phyloP scores from a whole-genome alignment of 1,139 yeast species.

The Debaryomycetaceae sp. region DNA sequence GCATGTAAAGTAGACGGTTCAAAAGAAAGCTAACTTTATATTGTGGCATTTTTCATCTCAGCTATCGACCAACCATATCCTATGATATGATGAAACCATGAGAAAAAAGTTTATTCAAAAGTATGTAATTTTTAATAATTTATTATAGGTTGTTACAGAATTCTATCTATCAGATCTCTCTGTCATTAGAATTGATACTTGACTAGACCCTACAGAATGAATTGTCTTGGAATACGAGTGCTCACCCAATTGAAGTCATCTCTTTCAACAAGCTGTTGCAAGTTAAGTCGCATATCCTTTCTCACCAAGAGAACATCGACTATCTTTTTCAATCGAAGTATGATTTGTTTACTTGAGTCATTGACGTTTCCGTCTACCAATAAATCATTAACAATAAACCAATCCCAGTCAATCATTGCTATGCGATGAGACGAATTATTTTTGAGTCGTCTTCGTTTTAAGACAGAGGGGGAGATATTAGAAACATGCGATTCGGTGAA shows the following conservation, averaged over 20 bases:
- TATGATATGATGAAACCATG: too few species aligned
- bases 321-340: conserved; percentile 24
- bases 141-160: too few species aligned
- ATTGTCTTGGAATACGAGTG: conserved; percentile 10
- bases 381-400: conserved; percentile 45
- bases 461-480: conserved; percentile 40
- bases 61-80: too few species aligned
- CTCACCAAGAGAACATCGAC: conserved; percentile 38
- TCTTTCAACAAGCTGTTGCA: conserved; percentile 11
- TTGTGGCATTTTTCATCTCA: too few species aligned
- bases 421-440: conserved; percentile 81
- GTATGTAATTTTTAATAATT: too few species aligned
- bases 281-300: conserved; percentile 29
- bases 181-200: too few species aligned
- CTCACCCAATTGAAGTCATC: conserved; percentile 20
- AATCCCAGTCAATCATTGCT: conserved; percentile 89
- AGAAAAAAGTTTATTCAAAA: too few species aligned
- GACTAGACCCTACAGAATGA: neutral
- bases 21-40: too few species aligned
- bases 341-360: conserved; percentile 18
- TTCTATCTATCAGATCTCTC: too few species aligned
- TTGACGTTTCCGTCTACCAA: conserved; percentile 13
- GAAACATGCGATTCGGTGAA: conserved; percentile 26
- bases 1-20: too few species aligned
- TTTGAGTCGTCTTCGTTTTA: conserved; percentile 48